Evolutionary conservation across 2,329 filamentous ascomycete species (phyloP).

Genomic region (Fusarium redolens): DNA sequence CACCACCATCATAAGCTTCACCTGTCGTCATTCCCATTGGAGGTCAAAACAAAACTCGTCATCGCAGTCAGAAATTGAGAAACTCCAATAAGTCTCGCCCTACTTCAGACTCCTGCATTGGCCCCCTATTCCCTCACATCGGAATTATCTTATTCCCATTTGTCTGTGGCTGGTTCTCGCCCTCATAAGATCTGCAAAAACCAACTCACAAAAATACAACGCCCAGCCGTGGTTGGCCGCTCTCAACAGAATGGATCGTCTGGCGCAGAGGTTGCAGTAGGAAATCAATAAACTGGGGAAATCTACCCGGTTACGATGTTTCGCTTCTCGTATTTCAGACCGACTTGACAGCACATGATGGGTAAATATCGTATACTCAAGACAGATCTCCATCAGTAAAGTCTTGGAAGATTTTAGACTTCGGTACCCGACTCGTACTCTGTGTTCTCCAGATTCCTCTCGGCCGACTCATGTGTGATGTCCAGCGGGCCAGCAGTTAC

Average conservation of each 20-base stretch:
- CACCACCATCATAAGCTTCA: conserved; percentile 22
- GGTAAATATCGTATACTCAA: conserved; percentile 4
- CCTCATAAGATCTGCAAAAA: conserved; percentile 42
- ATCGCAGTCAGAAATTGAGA: conserved; percentile 25
- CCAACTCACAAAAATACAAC: conserved; percentile 22
- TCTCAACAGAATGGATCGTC: conserved; percentile 16
- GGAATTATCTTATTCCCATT: conserved; percentile 28
- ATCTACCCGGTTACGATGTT: conserved; percentile 9
- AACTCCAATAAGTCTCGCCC: not conserved
- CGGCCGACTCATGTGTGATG: conserved; percentile 29
- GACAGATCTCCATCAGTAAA: not conserved
- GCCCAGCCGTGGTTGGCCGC: conserved; percentile 14
- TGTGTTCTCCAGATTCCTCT: conserved; percentile 7
- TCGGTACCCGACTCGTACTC: conserved; percentile 22
- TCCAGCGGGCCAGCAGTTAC: not conserved
- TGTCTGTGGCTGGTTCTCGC: conserved; percentile 29
- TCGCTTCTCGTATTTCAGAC: conserved; percentile 34
- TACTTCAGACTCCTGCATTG: not conserved
- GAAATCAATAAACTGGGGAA: conserved; percentile 12
- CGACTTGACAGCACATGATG: conserved; percentile 29
- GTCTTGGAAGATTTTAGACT: conserved; percentile 11
- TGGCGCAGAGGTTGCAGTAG: not conserved
- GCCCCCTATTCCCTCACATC: conserved; percentile 17
- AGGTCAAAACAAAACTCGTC: conserved; percentile 2
- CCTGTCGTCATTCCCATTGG: conserved; percentile 17